Percentiles rank a stretch among this genome's conserved stretches.
These are phyloP conservation scores for Trichoderma sp. DNA, from an alignment of 2,329 filamentous ascomycete species.

Conservation along the genomic window DNA sequence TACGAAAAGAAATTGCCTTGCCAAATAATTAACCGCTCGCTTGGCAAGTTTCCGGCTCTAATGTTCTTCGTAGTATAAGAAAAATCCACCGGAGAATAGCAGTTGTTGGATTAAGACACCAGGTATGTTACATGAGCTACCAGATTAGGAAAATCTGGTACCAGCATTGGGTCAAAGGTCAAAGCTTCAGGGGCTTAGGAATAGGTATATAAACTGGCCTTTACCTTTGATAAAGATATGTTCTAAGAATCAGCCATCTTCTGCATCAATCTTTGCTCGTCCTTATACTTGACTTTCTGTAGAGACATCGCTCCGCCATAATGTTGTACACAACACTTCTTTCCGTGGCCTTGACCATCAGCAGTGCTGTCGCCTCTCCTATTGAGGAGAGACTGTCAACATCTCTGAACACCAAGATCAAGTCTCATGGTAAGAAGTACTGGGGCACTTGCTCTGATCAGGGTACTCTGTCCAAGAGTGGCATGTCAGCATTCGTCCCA, in stretches of 20 bases:
- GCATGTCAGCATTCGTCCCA: slow-evolving; percentile 4
- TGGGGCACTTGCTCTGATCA: slow-evolving; percentile 1
- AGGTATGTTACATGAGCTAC: too few relatives aligned
- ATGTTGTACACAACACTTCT: not conserved
- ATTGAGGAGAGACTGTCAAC: slow-evolving; percentile 4
- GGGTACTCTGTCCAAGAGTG: slow-evolving; percentile 2
- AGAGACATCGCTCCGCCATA: not conserved
- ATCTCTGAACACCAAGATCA: slow-evolving; percentile 3
- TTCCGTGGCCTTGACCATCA: not conserved
- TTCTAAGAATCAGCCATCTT: not conserved
- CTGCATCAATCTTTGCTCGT: not conserved
- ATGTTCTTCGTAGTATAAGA: not conserved
- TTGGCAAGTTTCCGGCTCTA: not conserved
- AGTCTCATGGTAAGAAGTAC: slow-evolving; percentile 12
- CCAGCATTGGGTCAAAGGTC: not conserved
- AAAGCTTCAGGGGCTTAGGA: not conserved
- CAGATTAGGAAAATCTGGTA: not conserved
- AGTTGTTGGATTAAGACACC: not conserved
- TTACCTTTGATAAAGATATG: not conserved
- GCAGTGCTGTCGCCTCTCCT: not conserved
- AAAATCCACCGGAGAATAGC: not conserved
- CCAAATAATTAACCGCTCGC: not conserved
- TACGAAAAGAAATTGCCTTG: not conserved
- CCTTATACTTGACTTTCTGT: not conserved
- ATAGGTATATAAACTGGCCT: not conserved